phyloP scores from a whole-genome alignment of 2,329 filamentous ascomycete species.

The Penicillium brevicompactum region DNA sequence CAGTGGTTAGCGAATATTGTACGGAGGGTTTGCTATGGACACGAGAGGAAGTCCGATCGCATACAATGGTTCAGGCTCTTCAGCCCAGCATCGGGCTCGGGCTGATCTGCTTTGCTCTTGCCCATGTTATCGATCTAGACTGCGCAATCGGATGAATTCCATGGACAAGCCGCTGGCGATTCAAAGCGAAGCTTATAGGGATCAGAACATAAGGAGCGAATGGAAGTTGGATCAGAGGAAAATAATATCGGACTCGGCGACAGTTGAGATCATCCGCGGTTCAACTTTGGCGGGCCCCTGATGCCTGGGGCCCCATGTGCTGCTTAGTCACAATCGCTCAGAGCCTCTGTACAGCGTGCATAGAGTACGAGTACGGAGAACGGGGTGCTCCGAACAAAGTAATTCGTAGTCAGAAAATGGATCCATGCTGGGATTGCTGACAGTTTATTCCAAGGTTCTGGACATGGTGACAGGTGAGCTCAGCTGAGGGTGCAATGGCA shows the following conservation, averaged over 20 bases:
- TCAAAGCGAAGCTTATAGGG: constrained; percentile 15
- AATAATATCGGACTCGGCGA: not conserved
- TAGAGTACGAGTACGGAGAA: too few relatives aligned
- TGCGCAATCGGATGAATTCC: constrained; percentile 13
- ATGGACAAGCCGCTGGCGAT: constrained; percentile 20
- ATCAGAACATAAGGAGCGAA: constrained; percentile 25
- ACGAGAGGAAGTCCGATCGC: constrained; percentile 7
- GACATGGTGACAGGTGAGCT: too few relatives aligned
- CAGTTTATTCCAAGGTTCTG: too few relatives aligned
- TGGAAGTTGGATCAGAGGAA: constrained; percentile 18
- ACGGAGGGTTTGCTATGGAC: not conserved
- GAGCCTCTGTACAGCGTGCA: too few relatives aligned
- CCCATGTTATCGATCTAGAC: constrained; percentile 34
- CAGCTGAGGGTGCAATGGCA: too few relatives aligned
- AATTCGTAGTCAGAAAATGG: too few relatives aligned
- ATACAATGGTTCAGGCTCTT: constrained; percentile 76
- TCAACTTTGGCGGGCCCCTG: constrained; percentile 13
- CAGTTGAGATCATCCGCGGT: constrained; percentile 14
- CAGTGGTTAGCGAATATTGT: constrained; percentile 12
- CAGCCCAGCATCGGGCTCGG: constrained; percentile 66
- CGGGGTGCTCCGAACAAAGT: too few relatives aligned
- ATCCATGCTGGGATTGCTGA: too few relatives aligned
- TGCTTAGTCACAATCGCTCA: too few relatives aligned
- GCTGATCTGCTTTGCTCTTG: constrained; percentile 39
- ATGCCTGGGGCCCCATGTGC: constrained; percentile 1